A percentile compares a stretch with the other conserved stretches of the same genome.
Evolutionary conservation across 1,284 basidiomycete species (phyloP).

Genomic region (Laetiporus sulphureus): DNA sequence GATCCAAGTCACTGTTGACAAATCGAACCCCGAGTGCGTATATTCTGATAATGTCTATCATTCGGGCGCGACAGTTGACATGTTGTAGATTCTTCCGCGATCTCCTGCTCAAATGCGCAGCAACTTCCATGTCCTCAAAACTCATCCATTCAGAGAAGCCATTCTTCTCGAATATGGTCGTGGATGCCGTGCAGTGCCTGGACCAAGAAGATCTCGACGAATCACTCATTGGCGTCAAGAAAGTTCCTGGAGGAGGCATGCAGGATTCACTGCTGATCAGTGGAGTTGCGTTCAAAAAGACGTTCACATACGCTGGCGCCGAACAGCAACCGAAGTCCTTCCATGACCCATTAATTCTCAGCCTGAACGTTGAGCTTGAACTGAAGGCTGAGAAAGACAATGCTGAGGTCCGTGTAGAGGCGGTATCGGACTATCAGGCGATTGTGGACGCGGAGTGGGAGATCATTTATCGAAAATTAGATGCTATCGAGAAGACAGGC

Average conservation of each 20-base stretch:
- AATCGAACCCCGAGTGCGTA: constrained; percentile 75
- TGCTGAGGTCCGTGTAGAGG: constrained; percentile 95
- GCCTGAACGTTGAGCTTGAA: constrained; percentile 97
- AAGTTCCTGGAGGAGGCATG: constrained; percentile 98
- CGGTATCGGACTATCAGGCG: constrained; percentile 96
- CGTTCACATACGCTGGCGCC: constrained; percentile 98
- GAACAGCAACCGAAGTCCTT: constrained; percentile 99
- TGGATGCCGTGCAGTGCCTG: constrained; percentile 90
- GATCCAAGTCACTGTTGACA: constrained; percentile 89
- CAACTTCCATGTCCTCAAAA: constrained; percentile 99
- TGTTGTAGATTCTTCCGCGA: constrained; percentile 81
- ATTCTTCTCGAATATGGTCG: constrained; percentile 99
- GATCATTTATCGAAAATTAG: constrained; percentile 97
- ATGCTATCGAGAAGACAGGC: constrained; percentile 94
- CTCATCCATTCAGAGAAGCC: constrained; percentile 98
- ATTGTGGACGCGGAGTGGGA: constrained; percentile 99
- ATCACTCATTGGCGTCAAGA: constrained; percentile 96
- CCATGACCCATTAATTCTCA: constrained; percentile 84
- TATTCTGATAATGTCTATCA: not conserved
- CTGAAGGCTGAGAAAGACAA: constrained; percentile 99
- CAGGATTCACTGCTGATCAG: constrained; percentile 87
- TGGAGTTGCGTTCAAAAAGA: constrained; percentile 99
- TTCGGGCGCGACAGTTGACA: constrained; percentile 2
- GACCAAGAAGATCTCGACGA: constrained; percentile 95
- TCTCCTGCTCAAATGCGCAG: constrained; percentile 92